Conservation (phyloP, 345 rosid species). For the Salix exigua region DNA sequence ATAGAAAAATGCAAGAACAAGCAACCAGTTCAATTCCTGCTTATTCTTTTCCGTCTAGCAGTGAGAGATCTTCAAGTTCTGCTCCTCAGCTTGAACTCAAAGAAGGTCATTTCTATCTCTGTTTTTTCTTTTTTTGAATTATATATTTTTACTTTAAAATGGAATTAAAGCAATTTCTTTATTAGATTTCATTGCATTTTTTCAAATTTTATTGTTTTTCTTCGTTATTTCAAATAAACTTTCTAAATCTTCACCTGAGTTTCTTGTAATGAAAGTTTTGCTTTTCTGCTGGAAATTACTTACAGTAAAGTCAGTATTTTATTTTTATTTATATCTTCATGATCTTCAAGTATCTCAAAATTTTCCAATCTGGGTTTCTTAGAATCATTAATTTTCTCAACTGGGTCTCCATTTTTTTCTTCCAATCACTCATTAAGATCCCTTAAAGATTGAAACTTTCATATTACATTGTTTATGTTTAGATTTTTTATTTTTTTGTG, state of each 20-base stretch:
- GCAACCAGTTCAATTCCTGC: conserved; percentile 77
- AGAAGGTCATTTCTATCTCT: conserved; percentile 49
- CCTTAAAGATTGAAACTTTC: neutral
- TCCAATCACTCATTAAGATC: neutral
- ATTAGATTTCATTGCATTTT: neutral
- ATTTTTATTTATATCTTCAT: neutral
- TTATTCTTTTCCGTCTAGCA: conserved; percentile 83
- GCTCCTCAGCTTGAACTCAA: conserved; percentile 74
- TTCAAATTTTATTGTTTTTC: neutral
- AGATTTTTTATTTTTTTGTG: neutral
- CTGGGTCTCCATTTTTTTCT: conserved; percentile 5
- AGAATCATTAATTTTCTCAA: conserved; percentile 12
- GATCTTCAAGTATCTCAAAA: neutral
- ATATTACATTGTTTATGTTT: neutral
- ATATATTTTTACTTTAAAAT: neutral
- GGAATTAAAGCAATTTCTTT: neutral
- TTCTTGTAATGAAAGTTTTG: conserved; percentile 12
- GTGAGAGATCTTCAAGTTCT: conserved; percentile 98
- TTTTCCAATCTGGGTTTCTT: conserved; percentile 6
- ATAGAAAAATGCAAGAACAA: conserved; percentile 72
- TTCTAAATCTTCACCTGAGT: neutral
- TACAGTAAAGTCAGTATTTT: neutral
- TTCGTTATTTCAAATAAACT: neutral
- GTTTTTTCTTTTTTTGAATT: neutral
- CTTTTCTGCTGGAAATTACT: neutral